These are phyloP conservation scores for Blastosporella zonata DNA, from an alignment of 1,284 basidiomycete species.

Conservation along the genomic window DNA sequence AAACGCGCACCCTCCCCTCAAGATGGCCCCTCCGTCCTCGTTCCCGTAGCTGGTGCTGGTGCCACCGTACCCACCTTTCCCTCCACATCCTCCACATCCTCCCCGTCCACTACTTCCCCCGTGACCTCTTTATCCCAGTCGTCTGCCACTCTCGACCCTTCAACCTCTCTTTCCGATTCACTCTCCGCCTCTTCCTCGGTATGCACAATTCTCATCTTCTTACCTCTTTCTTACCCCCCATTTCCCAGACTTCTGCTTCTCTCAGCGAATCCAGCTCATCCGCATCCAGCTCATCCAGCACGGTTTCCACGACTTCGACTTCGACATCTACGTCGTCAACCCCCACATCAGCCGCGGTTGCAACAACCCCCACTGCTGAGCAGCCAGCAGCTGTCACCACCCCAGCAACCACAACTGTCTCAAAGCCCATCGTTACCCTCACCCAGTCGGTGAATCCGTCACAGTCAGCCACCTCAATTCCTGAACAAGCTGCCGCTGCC, in stretches of 20 bases:
- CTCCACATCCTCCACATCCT: slow-evolving; percentile 25
- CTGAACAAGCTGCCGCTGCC: slow-evolving; percentile 30
- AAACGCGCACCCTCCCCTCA: slow-evolving; percentile 46
- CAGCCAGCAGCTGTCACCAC: slow-evolving; percentile 9
- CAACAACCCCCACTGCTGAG: slow-evolving; percentile 21
- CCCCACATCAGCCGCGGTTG: slow-evolving; percentile 15
- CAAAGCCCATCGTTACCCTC: slow-evolving; percentile 21
- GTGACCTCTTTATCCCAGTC: slow-evolving; percentile 9
- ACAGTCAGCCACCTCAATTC: slow-evolving; percentile 23
- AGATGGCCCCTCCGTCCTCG: slow-evolving; percentile 10
- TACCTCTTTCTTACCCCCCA: background rate
- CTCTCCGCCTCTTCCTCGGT: slow-evolving; percentile 10
- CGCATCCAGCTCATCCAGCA: slow-evolving; percentile 8
- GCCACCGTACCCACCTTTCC: slow-evolving; percentile 18
- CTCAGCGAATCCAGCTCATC: slow-evolving; percentile 8
- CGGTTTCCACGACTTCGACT: slow-evolving; percentile 8
- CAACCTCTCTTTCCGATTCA: slow-evolving; percentile 8
- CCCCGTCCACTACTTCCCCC: slow-evolving; percentile 24
- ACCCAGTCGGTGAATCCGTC: slow-evolving; percentile 25
- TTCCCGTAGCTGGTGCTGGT: slow-evolving; percentile 25
- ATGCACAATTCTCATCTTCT: slow-evolving; percentile 3
- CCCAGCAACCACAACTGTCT: slow-evolving; percentile 22
- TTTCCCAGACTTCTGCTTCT: slow-evolving; percentile 11
- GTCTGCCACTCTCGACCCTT: background rate
- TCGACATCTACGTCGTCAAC: slow-evolving; percentile 16